Base-by-base conservation (phyloP, 768 basidiomycete genomes). In the Hericium alpestre region DNA sequence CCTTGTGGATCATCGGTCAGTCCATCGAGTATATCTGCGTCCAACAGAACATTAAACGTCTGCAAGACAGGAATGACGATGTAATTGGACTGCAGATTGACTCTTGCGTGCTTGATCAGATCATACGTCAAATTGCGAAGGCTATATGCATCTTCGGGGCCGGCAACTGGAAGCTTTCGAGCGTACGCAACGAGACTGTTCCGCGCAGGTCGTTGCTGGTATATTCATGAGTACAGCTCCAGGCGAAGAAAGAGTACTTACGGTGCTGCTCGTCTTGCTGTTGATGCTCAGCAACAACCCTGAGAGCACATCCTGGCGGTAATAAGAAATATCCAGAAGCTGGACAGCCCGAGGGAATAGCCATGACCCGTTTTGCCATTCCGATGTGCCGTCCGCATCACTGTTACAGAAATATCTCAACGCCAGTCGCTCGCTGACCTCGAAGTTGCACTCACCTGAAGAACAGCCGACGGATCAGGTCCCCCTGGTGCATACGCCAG, bases 21-120 rank as follows among this genome's bases (percentile, higher is more conserved):
- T 41, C 70, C 67, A 37, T 72, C 70, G 56, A 93, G 70, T 2
- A 74, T 77, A 56, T 85, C 85, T 39, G 77, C 82, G 64, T 90
- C 86, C 7, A 93, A 74, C 27, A 97, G 70, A 25, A 86, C 69
- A 59, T 83, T 83, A 55, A 91, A 79, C 2, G 86, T 84, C 64
- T 89, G 84, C 58, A 96, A 69, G 11, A 87, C 77, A 0, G 95
- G 93, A n/a, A 96, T 75, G 41, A 95, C 84, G 27, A 90, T 72
- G 10, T 77, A 72, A 65, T 96, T 97, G 9, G 79, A 77, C 12
- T 74, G 69, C 39, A 82, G 63, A 59, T 86, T 81, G 38, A 72
- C 63, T 57, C 77, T 76, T 0, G 77, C 82, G 57, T 81, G 75
- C 4, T 67, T 66, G 22, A 84, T 59, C 38, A 94, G 76, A 65